Percentiles rank a stretch among this genome's conserved stretches.
Evolutionary conservation across 139 green algal species (phyloP).

Genomic region (Yamagishiella unicocca): DNA sequence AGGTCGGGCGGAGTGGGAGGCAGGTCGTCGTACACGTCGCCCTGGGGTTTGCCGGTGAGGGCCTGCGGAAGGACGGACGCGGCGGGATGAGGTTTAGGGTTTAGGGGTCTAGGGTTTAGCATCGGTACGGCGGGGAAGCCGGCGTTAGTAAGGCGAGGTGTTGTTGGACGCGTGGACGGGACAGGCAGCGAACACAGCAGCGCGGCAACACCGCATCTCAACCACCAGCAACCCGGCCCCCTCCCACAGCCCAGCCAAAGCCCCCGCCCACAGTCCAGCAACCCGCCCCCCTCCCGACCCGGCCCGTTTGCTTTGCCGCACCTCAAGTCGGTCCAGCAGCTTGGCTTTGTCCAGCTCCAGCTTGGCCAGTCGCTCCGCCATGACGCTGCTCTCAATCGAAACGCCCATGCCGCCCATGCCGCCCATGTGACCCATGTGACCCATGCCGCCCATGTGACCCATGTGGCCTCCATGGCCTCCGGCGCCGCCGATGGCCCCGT

Average conservation of each 20-base stretch:
- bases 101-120: too few relatives aligned
- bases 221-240: too few relatives aligned
- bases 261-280: background rate
- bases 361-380: slow-evolving; percentile 3
- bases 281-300: background rate
- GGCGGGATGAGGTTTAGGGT: background rate
- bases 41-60: slow-evolving; percentile 41
- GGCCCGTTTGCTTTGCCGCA: background rate
- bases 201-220: too few relatives aligned
- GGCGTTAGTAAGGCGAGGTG: background rate
- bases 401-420: too few relatives aligned
- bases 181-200: background rate
- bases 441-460: too few relatives aligned
- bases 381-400: too few relatives aligned
- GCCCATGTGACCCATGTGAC: too few relatives aligned
- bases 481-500: background rate
- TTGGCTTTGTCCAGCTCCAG: slow-evolving; percentile 49
- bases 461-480: background rate
- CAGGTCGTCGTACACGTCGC: slow-evolving; percentile 44
- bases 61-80: background rate
- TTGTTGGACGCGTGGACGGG: background rate
- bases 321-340: slow-evolving; percentile 53
- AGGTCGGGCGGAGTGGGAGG: slow-evolving; percentile 40
- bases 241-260: background rate
- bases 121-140: too few relatives aligned